Conservation (phyloP, 768 basidiomycete genomes). For the Dacryopinax spathularia region DNA sequence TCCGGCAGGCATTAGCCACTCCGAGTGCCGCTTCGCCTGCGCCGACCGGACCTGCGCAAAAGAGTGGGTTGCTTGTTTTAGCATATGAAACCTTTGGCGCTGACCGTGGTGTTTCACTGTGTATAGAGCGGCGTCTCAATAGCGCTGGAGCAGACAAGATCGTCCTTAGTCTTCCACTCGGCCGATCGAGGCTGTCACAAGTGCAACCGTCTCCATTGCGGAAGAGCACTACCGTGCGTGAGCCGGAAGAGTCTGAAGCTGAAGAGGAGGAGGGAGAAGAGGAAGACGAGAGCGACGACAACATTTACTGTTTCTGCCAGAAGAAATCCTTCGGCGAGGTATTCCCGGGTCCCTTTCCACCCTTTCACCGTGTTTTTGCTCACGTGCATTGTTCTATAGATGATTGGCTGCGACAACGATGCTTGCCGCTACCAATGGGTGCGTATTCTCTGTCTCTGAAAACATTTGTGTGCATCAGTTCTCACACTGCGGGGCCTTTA, state of each 20-base stretch:
- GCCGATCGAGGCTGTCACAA: constrained; percentile 1
- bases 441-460: constrained; percentile 19
- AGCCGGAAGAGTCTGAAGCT: constrained; percentile 14
- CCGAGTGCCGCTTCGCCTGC: neutral
- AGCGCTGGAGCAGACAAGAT: neutral
- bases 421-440: constrained; percentile 59
- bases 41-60: neutral
- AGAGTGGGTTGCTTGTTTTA: neutral
- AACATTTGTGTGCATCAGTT: neutral
- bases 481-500: constrained; percentile 17
- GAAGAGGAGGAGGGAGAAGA: constrained; percentile 32
- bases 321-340: constrained; percentile 49
- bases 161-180: neutral
- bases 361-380: constrained; percentile 1
- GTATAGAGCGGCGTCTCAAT: neutral
- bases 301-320: constrained; percentile 51
- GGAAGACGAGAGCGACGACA: constrained; percentile 40
- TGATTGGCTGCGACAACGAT: constrained; percentile 62
- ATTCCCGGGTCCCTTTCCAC: constrained; percentile 8
- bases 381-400: constrained; percentile 39
- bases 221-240: neutral
- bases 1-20: neutral
- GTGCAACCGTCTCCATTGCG: neutral
- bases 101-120: neutral
- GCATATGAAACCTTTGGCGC: neutral